Evolutionary conservation across 1,284 basidiomycete species (phyloP).

Genomic region (Dichomitus squalens): DNA sequence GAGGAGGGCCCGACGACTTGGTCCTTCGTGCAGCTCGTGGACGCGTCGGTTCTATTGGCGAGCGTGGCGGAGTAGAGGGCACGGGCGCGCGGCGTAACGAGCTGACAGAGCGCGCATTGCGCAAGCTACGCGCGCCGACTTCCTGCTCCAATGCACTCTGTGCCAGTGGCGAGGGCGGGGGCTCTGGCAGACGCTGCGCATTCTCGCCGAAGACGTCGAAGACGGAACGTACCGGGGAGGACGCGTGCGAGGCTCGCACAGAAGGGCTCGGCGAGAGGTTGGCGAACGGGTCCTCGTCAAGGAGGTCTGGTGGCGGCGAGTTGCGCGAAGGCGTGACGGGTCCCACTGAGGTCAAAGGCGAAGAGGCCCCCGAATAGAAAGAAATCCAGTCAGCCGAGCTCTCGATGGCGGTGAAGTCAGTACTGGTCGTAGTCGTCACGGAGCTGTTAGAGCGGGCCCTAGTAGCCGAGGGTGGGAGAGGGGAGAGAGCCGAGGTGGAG

Average conservation of each 20-base stretch:
- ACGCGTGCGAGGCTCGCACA: conserved; percentile 20
- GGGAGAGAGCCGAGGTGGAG: conserved; percentile 12
- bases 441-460: background rate
- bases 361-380: conserved; percentile 23
- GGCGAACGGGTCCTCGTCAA: conserved; percentile 75
- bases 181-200: conserved; percentile 12
- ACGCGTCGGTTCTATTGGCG: conserved; percentile 22
- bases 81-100: conserved; percentile 19
- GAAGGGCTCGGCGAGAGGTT: conserved; percentile 43
- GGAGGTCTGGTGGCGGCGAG: conserved; percentile 45
- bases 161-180: conserved; percentile 32
- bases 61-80: conserved; percentile 26
- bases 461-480: background rate
- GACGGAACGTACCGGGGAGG: conserved; percentile 26
- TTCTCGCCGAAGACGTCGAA: conserved; percentile 18
- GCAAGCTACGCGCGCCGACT: conserved; percentile 10
- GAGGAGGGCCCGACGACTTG: conserved; percentile 39
- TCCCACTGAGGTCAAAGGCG: conserved; percentile 16
- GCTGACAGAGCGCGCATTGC: conserved; percentile 11
- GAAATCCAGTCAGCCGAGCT: conserved; percentile 20
- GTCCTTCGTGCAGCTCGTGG: conserved; percentile 33
- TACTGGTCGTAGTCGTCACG: background rate
- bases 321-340: conserved; percentile 24
- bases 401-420: conserved; percentile 11
- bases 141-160: conserved; percentile 14